phyloP scores from a whole-genome alignment of 2,329 filamentous ascomycete species.

The Pseudopyrenochaeta lycopersici region DNA sequence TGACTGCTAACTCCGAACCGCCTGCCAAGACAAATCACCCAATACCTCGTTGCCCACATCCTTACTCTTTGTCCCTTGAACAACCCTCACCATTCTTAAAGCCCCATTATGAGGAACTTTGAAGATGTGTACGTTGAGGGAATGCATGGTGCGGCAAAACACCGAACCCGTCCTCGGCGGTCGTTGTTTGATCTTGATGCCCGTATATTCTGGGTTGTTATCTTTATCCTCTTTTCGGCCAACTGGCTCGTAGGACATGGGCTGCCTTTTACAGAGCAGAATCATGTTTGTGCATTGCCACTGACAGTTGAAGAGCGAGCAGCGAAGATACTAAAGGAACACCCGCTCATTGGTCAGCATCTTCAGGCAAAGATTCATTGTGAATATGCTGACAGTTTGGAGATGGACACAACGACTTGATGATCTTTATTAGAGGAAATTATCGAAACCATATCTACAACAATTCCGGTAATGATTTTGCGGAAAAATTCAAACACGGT shows the following conservation, averaged over 20 bases:
- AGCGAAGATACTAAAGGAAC: constrained; percentile 45
- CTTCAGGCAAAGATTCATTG: not conserved
- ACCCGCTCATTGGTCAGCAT: constrained; percentile 52
- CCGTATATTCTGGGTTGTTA: constrained; percentile 2
- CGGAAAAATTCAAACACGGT: constrained; percentile 75
- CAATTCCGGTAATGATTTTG: constrained; percentile 66
- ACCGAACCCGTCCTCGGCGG: not conserved
- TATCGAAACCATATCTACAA: constrained; percentile 83
- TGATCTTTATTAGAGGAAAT: constrained; percentile 72
- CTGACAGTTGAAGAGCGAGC: constrained; percentile 44
- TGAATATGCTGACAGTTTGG: constrained; percentile 22
- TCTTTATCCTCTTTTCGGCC: constrained; percentile 14
- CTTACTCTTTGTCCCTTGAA: not conserved
- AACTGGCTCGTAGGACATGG: constrained; percentile 9
- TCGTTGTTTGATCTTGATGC: not conserved
- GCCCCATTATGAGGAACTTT: constrained; percentile 19
- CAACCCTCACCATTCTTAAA: not conserved
- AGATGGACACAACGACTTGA: constrained; percentile 93
- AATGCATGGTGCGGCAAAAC: constrained; percentile 1
- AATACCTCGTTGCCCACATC: not conserved
- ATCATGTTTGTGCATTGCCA: constrained; percentile 1
- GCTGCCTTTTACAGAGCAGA: not conserved
- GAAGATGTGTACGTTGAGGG: not conserved
- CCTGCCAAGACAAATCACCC: constrained; percentile 8
- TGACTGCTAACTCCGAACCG: constrained; percentile 23